Conservation (phyloP, 176 grass and related monocot species). For the Carex kokanica region DNA sequence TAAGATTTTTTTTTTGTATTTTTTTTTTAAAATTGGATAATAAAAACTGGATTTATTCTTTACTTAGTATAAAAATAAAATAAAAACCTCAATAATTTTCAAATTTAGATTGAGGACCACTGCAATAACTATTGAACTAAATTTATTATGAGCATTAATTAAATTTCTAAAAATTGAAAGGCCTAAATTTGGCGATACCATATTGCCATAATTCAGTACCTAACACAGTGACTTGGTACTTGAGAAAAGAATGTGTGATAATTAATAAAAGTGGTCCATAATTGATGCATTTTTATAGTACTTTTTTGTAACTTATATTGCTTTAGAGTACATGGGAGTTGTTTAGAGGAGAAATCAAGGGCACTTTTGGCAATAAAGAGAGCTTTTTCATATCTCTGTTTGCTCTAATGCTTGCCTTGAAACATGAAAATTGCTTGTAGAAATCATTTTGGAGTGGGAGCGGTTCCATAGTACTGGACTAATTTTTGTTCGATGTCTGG, state of each 20-base stretch:
- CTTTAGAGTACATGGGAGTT: constrained; percentile 5
- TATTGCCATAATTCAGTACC: constrained; percentile 3
- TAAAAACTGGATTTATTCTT: no score
- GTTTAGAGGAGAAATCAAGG: constrained; percentile 15
- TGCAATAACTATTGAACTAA: not conserved
- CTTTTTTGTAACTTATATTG: not conserved
- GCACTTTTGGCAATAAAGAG: not conserved
- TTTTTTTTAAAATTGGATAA: not conserved
- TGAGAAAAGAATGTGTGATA: constrained; percentile 4
- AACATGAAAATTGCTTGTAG: constrained; percentile 10
- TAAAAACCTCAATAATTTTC: no score
- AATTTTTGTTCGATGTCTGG: no score
- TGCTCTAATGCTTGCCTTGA: constrained; percentile 1
- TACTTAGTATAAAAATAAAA: no score
- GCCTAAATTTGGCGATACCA: not conserved
- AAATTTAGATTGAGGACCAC: not conserved
- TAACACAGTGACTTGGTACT: constrained; percentile 11
- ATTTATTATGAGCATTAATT: not conserved
- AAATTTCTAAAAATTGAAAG: not conserved
- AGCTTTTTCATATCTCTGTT: constrained; percentile 6
- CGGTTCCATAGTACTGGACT: no score
- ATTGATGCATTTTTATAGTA: not conserved
- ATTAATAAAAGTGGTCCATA: constrained; percentile 15
- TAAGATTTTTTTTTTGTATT: not conserved
- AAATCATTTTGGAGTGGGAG: not conserved